Base-by-base conservation (phyloP, 306 rosid species). In the Quercus aquifolioides region DNA sequence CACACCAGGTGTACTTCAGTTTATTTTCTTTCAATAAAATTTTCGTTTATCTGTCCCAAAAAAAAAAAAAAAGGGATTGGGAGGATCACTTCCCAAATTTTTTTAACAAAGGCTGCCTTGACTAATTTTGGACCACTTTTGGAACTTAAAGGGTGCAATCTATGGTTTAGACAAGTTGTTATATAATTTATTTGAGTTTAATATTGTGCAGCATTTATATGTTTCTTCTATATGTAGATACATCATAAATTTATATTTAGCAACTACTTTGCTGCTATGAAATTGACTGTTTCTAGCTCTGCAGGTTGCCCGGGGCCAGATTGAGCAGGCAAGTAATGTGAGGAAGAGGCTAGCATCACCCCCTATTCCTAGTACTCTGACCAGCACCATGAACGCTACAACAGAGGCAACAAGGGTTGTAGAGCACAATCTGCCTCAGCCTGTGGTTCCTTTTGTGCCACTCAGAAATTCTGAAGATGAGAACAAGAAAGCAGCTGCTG, bases 401-500 rank as follows among this genome's bases (percentile, higher is more conserved):
- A 64, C 86, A 55, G 94, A 91, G 71, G 79, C 82, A 51, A 58
- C 81, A 10, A 84, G 80, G 80, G 79, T 13, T 49, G 63, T 43
- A 12, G 94, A 91, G 35, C 83, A 83, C 76, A 90, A 80, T 86
- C 71, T 76, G 33, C 81, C 85, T 51, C 94, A 88, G 73, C 76
- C 91, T 69, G 57, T 85, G 71, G 23, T 25, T 52, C 79, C 98
- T 68, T 90, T 82, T 87, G 81, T 87, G 56, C 80, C 92, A 72
- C 81, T 81, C 28, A 88, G 86, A 86, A 78, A 83, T 76, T 71
- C 87, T 67, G 97, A 94, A 62, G 98, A 94, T 75, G 97, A 94
- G 73, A 88, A 85, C 86, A 94, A 92, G 81, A 93, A 85, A 81
- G 91, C 96, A 38, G 94, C 89, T 0, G 94, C 98, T 1, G 97